These are phyloP conservation scores for Coemansia sp. DNA, from an alignment of 192 early-diverging fungal species.

Conservation along the genomic window DNA sequence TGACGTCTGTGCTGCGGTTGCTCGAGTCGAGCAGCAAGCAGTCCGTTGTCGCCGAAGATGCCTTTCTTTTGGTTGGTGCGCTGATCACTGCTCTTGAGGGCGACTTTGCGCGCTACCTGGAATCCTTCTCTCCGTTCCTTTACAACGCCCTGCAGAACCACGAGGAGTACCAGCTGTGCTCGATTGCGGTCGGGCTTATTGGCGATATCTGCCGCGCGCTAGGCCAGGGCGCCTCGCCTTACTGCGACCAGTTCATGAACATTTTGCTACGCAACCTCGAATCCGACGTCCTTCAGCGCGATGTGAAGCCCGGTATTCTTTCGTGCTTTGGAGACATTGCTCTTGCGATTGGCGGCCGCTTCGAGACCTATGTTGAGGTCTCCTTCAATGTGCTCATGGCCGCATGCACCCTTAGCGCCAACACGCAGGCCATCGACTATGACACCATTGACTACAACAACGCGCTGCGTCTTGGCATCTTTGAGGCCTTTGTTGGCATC, in stretches of 20 bases:
- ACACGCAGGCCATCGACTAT: conserved; percentile 56
- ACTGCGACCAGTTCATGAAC: conserved; percentile 86
- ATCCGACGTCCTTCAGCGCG: conserved; percentile 74
- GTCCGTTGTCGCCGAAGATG: conserved; percentile 88
- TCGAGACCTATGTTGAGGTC: conserved; percentile 78
- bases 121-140: conserved; percentile 82
- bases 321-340: conserved; percentile 98
- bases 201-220: conserved; percentile 95
- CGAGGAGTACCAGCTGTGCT: conserved; percentile 89
- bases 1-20: conserved; percentile 83
- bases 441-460: conserved; percentile 89
- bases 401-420: conserved; percentile 71
- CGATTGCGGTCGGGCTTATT: conserved; percentile 94
- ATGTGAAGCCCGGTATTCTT: conserved; percentile 91
- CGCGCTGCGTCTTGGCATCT: conserved; percentile 79
- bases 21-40: conserved; percentile 70
- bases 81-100: conserved; percentile 76
- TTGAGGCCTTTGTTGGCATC: conserved; percentile 97
- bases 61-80: conserved; percentile 88
- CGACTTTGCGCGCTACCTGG: conserved; percentile 88
- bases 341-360: conserved; percentile 87
- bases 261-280: conserved; percentile 78
- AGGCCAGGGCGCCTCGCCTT: conserved; percentile 65
- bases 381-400: conserved; percentile 87
- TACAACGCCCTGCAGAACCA: conserved; percentile 82